Evolutionary conservation across 352 stramenopile species (phyloP).

Genomic region (Thalassiosira ordinaria): DNA sequence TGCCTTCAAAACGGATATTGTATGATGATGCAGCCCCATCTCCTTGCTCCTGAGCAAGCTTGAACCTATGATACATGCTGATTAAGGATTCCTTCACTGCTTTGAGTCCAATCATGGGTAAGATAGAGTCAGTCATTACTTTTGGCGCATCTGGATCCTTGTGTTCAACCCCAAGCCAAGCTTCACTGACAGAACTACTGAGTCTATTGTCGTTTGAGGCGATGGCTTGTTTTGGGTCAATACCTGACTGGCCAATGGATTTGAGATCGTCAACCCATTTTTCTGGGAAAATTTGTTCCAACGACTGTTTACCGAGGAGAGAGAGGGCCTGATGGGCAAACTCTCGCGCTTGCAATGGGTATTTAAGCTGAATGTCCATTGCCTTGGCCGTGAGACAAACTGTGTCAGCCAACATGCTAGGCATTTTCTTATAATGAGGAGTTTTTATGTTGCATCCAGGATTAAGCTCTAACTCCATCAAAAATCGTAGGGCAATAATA

Average conservation of each 20-base stretch:
- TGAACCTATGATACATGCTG: conserved; percentile 42
- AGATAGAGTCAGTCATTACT: conserved; percentile 43
- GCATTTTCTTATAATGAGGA: conserved; percentile 3
- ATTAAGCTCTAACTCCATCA: conserved; percentile 31
- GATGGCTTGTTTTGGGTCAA: neutral
- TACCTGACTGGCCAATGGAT: conserved; percentile 7
- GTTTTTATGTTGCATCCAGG: conserved; percentile 1
- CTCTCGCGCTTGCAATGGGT: conserved; percentile 19
- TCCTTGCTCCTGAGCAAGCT: conserved; percentile 31
- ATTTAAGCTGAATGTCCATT: conserved; percentile 19
- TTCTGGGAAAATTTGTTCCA: conserved; percentile 10
- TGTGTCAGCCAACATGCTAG: conserved; percentile 9
- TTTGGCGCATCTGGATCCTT: conserved; percentile 26
- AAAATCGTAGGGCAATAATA: conserved; percentile 21
- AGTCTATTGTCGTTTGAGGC: neutral
- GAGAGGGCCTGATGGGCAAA: conserved; percentile 26
- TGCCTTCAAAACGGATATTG: conserved; percentile 41
- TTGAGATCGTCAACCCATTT: conserved; percentile 36
- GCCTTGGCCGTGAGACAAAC: conserved; percentile 27
- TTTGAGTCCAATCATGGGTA: conserved; percentile 44
- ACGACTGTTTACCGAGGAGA: conserved; percentile 3
- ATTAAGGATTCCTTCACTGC: conserved; percentile 44
- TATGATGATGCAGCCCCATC: conserved; percentile 36
- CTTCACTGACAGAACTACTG: neutral
- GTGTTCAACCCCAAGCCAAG: conserved; percentile 14